Conservation (phyloP, 1,284 basidiomycete species). For the Heterobasidion irregulare region DNA sequence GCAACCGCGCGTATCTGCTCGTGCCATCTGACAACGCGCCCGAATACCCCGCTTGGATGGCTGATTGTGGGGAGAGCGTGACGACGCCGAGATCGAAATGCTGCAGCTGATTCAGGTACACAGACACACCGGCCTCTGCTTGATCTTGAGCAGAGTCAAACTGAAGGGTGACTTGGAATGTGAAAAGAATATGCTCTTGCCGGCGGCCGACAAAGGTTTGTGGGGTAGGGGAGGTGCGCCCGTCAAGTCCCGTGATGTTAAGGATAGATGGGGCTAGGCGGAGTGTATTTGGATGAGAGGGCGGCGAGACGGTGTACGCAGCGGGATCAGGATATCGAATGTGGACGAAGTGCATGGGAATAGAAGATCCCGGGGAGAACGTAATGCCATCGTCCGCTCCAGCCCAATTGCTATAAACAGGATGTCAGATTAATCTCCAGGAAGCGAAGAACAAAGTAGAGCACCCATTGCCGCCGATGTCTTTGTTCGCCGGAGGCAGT, state of each 20-base stretch:
- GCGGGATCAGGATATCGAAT: slow-evolving; percentile 19
- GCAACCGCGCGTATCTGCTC: slow-evolving; percentile 1
- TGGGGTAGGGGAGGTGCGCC: slow-evolving; percentile 7
- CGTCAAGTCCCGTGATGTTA: slow-evolving; percentile 21
- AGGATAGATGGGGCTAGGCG: slow-evolving; percentile 17
- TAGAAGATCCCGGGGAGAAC: slow-evolving; percentile 14
- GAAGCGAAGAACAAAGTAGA: not conserved
- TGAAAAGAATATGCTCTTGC: slow-evolving; percentile 19
- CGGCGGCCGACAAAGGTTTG: slow-evolving; percentile 18
- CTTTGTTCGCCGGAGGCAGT: slow-evolving; percentile 2
- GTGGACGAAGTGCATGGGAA: slow-evolving; percentile 22
- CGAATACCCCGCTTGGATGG: not conserved
- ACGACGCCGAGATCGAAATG: slow-evolving; percentile 22
- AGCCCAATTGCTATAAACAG: slow-evolving; percentile 8
- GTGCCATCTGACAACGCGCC: not conserved
- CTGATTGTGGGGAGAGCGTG: slow-evolving; percentile 8
- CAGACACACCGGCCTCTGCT: slow-evolving; percentile 20
- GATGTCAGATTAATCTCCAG: no score
- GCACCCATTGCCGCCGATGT: not conserved
- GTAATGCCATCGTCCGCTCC: slow-evolving; percentile 16
- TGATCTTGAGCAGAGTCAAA: slow-evolving; percentile 14
- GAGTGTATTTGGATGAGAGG: slow-evolving; percentile 17
- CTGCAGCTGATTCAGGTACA: slow-evolving; percentile 21
- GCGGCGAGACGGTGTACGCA: slow-evolving; percentile 18
- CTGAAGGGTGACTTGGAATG: not conserved